Conservation (phyloP, 192 early-diverging fungal species). For the Podila verticillata region DNA sequence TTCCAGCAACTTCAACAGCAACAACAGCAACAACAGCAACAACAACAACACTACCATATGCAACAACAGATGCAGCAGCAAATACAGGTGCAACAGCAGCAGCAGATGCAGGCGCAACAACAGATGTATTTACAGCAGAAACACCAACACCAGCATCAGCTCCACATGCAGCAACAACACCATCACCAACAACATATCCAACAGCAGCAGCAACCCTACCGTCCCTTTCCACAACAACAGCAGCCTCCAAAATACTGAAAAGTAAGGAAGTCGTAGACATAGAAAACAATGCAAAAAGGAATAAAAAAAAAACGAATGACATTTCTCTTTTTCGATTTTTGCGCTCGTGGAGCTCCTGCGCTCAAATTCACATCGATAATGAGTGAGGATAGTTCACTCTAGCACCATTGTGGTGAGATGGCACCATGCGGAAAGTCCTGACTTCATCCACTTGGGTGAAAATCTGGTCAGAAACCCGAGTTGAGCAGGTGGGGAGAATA, state of each 20-base stretch:
- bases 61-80: slow-evolving; percentile 11
- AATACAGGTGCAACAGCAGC: slow-evolving; percentile 12
- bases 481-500: too few species aligned
- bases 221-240: not conserved
- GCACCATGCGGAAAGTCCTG: too few species aligned
- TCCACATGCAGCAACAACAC: slow-evolving; percentile 7
- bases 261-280: not conserved
- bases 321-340: too few species aligned
- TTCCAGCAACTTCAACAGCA: slow-evolving; percentile 15
- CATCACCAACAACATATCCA: slow-evolving; percentile 22
- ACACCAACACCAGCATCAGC: slow-evolving; percentile 8
- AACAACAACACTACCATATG: slow-evolving; percentile 1
- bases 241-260: not conserved
- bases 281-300: not conserved
- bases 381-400: too few species aligned
- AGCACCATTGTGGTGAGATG: too few species aligned
- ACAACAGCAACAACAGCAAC: slow-evolving; percentile 11
- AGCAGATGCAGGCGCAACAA: slow-evolving; percentile 21
- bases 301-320: not conserved
- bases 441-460: too few species aligned
- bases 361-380: not conserved
- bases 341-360: not conserved
- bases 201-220: slow-evolving; percentile 8
- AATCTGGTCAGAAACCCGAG: too few species aligned
- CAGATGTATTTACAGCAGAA: slow-evolving; percentile 3